Base-by-base conservation (phyloP, 2,329 filamentous ascomycete genomes). In the Macrophomina tecta region DNA sequence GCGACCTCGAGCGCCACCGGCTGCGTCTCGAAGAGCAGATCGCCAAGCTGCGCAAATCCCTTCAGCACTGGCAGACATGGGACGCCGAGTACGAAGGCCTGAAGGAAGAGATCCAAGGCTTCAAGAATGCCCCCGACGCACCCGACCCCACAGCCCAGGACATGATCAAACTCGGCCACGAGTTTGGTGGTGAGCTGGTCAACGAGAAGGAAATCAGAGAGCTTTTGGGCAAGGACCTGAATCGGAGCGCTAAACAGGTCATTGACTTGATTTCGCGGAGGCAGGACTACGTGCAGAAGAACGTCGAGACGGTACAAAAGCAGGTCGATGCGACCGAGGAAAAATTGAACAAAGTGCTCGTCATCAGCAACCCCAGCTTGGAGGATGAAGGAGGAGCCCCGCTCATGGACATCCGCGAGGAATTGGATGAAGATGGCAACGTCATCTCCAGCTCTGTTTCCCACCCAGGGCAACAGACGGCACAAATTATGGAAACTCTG, bases 51-150 rank as follows among this genome's bases (percentile, higher is more conserved):
- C 87, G 87, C 65, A 88, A 90, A 73, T 89, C 91, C 6, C 84
- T 98, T 64, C 88, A 89, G 69, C 90, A 97, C 81, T 99, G 94
- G 94, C 91, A 92, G 70, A 90, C 89, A 65, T 96, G 92, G 87
- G 94, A 97, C 76, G 88, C 91, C 56, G 94, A 98, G 77, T 98
- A 98, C 78, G 92, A 97, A 75, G 88, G 90, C 30, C 84, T 98
- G 69, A 93, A 91, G 76, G 92, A 96, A 76, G 92, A 96, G 73
- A 86, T 98, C 36, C 80, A 87, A 63, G 82, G 81, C 4, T 76
- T 90, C 32, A 77, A 83, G 49, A 42, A 76, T 32, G 49, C 52
- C 12, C 42, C 30, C 4, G 40, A 32, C 16, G 49, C 56, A 8
- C 11, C 16, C 6, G 67, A 55, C 6, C 49, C 67, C 58, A 58